A percentile compares a stretch with the other conserved stretches of the same genome.
phyloP scores from a whole-genome alignment of 352 stramenopile species.

The Pythium angustatum region DNA sequence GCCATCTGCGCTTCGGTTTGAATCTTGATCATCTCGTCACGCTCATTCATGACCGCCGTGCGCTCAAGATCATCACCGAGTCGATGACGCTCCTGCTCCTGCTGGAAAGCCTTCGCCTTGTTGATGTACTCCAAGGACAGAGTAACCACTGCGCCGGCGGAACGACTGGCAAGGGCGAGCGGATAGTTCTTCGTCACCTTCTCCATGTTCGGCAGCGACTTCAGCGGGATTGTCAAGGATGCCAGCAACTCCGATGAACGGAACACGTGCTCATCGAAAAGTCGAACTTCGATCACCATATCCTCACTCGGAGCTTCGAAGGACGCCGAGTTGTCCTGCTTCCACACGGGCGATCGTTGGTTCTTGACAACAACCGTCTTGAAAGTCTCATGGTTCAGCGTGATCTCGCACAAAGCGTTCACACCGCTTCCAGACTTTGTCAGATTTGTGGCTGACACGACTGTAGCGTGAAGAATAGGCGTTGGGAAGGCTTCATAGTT shows the following conservation, averaged over 20 bases:
- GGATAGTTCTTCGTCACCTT: constrained; percentile 85
- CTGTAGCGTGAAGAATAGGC: constrained; percentile 75
- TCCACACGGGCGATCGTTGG: constrained; percentile 84
- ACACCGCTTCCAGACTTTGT: constrained; percentile 72
- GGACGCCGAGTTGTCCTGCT: constrained; percentile 81
- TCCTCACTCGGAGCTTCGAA: constrained; percentile 79
- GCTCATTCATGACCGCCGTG: constrained; percentile 67
- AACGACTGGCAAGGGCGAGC: constrained; percentile 74
- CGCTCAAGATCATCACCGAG: constrained; percentile 60
- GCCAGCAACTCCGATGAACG: constrained; percentile 69
- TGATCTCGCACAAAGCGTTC: constrained; percentile 83
- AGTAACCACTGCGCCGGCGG: constrained; percentile 73
- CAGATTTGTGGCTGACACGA: constrained; percentile 81
- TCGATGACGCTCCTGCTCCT: constrained; percentile 65
- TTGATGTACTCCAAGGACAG: constrained; percentile 85
- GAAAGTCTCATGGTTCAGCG: constrained; percentile 78
- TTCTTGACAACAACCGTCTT: constrained; percentile 82
- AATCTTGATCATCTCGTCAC: constrained; percentile 85
- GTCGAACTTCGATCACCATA: constrained; percentile 81
- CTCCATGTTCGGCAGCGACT: constrained; percentile 82
- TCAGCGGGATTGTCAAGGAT: constrained; percentile 76
- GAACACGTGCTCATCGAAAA: constrained; percentile 86
- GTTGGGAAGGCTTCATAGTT: constrained; percentile 85
- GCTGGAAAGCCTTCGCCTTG: constrained; percentile 75
- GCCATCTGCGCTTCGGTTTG: constrained; percentile 80